Conservation (phyloP, 305 asterid genomes). For the Salvia sclarea region DNA sequence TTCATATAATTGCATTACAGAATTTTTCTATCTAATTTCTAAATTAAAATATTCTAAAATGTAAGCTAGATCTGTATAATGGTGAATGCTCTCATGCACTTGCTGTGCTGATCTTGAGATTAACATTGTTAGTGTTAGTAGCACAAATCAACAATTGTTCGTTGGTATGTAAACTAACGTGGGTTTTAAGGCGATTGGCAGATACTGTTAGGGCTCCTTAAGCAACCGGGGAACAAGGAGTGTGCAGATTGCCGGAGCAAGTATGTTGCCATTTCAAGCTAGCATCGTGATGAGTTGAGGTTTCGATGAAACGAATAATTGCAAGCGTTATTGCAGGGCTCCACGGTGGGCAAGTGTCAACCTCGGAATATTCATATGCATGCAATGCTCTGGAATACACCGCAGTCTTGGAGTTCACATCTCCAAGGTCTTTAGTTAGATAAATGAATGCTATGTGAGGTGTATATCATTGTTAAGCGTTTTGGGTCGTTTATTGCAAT, state of each 20-base stretch:
- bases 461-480: neutral
- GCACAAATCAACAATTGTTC: too few species aligned
- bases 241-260: constrained; percentile 89
- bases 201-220: constrained; percentile 80
- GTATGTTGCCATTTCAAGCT: constrained; percentile 42
- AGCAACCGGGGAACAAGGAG: constrained; percentile 82
- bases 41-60: neutral
- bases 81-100: neutral
- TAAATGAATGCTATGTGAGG: too few species aligned
- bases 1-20: neutral
- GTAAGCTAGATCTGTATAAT: neutral
- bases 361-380: constrained; percentile 89
- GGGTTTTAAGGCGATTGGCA: constrained; percentile 21
- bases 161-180: neutral
- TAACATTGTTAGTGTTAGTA: too few species aligned
- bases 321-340: constrained; percentile 52
- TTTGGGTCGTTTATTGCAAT: constrained; percentile 15
- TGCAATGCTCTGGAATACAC: constrained; percentile 93
- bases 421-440: constrained; percentile 59
- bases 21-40: neutral
- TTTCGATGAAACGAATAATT: neutral
- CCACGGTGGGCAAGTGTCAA: constrained; percentile 97
- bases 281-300: neutral
- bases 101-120: neutral
- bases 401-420: constrained; percentile 95